A percentile compares a stretch with the other conserved stretches of the same genome.
Conservation (phyloP, 306 rosid genomes). For the Dalbergia cultrata region DNA sequence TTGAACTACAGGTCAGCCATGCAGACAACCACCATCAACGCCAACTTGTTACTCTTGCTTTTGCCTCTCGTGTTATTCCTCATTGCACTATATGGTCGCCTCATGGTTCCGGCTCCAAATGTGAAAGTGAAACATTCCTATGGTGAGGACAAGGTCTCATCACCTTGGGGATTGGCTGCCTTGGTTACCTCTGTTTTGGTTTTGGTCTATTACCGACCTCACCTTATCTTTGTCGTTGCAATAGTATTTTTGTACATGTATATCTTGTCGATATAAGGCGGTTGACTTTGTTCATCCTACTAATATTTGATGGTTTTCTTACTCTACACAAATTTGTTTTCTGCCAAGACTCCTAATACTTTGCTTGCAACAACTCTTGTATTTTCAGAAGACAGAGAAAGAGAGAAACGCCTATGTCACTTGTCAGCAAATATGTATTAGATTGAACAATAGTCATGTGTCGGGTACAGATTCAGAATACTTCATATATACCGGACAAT, state of each 20-base stretch:
- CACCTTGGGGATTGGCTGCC: slow-evolving; percentile 34
- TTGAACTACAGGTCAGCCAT: slow-evolving; percentile 27
- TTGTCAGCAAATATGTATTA: background rate
- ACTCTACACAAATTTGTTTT: background rate
- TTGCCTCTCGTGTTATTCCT: slow-evolving; percentile 37
- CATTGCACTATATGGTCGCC: slow-evolving; percentile 24
- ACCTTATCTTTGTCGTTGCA: slow-evolving; percentile 40
- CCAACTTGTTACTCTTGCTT: slow-evolving; percentile 43
- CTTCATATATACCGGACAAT: slow-evolving; percentile 5
- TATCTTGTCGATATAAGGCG: slow-evolving; percentile 17
- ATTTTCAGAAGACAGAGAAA: background rate
- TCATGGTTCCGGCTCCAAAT: background rate
- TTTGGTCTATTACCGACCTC: slow-evolving; percentile 39
- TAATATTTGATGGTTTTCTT: too few species aligned
- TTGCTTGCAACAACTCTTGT: slow-evolving; percentile 1
- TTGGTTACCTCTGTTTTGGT: slow-evolving; percentile 36
- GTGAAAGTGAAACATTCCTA: slow-evolving; percentile 1
- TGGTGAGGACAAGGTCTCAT: slow-evolving; percentile 4
- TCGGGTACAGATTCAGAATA: background rate
- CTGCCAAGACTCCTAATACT: background rate
- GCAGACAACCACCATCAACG: slow-evolving; percentile 28
- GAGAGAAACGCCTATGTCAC: background rate
- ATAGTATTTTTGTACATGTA: slow-evolving; percentile 25
- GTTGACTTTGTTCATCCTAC: background rate
- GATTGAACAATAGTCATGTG: background rate